Evolutionary conservation across 2,329 filamentous ascomycete genomes (phyloP).

Genomic region (Rachicladosporium sp.): DNA sequence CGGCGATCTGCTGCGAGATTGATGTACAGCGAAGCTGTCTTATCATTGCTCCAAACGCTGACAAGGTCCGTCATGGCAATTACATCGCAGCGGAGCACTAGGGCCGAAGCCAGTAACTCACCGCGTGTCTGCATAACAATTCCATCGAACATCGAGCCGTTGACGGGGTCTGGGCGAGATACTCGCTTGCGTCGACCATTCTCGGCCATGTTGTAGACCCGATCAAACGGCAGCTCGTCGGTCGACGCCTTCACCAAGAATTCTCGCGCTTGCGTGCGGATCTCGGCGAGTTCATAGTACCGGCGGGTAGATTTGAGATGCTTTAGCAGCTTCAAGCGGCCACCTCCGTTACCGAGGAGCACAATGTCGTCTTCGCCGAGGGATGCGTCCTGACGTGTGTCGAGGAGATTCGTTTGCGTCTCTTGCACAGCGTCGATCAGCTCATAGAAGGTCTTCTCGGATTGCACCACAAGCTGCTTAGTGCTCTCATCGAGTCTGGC

Average conservation of each 20-base stretch:
- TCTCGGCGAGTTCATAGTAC: constrained; percentile 7
- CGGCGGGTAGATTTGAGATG: constrained; percentile 1
- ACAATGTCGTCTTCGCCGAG: background rate
- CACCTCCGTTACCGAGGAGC: background rate
- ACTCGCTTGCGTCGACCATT: constrained; percentile 25
- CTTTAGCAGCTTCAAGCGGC: no score
- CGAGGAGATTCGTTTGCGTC: background rate
- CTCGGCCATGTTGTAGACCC: constrained; percentile 34
- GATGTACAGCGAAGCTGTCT: constrained; percentile 10
- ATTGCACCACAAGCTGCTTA: constrained; percentile 51
- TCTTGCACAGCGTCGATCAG: constrained; percentile 26
- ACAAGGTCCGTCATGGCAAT: constrained; percentile 35
- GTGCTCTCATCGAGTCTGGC: constrained; percentile 50
- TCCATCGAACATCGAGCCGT: constrained; percentile 20
- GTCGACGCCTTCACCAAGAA: constrained; percentile 22
- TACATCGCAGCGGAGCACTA: constrained; percentile 40
- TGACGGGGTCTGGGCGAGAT: constrained; percentile 1
- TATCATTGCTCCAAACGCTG: constrained; percentile 9
- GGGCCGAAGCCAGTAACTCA: constrained; percentile 30
- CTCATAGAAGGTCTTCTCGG: constrained; percentile 31
- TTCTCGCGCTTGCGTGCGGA: constrained; percentile 13
- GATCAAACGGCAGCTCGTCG: constrained; percentile 40
- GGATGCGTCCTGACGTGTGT: background rate
- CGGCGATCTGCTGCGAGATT: constrained; percentile 25
- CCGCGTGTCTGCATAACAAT: constrained; percentile 19